Conservation (phyloP, 192 early-diverging fungal species). For the Entomortierella parvispora region DNA sequence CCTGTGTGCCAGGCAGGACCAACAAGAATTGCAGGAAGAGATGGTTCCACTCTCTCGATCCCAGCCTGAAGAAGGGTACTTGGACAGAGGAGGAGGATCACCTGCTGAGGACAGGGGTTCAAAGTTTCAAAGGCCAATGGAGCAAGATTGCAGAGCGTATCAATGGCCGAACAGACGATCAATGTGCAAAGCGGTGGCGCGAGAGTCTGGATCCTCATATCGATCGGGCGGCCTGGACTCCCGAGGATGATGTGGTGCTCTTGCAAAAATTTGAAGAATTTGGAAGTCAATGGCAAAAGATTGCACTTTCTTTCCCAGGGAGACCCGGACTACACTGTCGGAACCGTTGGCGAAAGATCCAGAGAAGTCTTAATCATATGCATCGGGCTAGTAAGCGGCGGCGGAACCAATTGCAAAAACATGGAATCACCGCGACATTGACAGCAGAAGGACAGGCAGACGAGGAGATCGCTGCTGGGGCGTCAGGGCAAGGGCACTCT, state of each 20-base stretch:
- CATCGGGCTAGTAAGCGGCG: slow-evolving; percentile 43
- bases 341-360: slow-evolving; percentile 82
- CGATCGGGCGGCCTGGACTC: slow-evolving; percentile 75
- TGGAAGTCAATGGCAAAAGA: slow-evolving; percentile 85
- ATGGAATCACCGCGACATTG: slow-evolving; percentile 3
- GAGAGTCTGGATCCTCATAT: slow-evolving; percentile 88
- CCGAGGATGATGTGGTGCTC: slow-evolving; percentile 71
- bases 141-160: slow-evolving; percentile 82
- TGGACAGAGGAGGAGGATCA: slow-evolving; percentile 88
- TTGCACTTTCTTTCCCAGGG: slow-evolving; percentile 76
- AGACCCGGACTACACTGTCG: slow-evolving; percentile 82
- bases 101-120: slow-evolving; percentile 75
- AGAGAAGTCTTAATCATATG: slow-evolving; percentile 61
- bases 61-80: slow-evolving; percentile 75
- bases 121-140: slow-evolving; percentile 81
- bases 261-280: slow-evolving; percentile 70
- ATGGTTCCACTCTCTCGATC: slow-evolving; percentile 85
- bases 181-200: slow-evolving; percentile 91
- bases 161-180: slow-evolving; percentile 84
- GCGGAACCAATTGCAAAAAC: slow-evolving; percentile 26
- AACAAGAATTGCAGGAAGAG: slow-evolving; percentile 87
- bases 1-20: slow-evolving; percentile 77
- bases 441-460: slow-evolving; percentile 10
- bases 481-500: slow-evolving; percentile 2
- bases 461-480: neutral